Evolutionary conservation across 2,329 filamentous ascomycete species (phyloP).

Genomic region (Microdochium bolleyi): DNA sequence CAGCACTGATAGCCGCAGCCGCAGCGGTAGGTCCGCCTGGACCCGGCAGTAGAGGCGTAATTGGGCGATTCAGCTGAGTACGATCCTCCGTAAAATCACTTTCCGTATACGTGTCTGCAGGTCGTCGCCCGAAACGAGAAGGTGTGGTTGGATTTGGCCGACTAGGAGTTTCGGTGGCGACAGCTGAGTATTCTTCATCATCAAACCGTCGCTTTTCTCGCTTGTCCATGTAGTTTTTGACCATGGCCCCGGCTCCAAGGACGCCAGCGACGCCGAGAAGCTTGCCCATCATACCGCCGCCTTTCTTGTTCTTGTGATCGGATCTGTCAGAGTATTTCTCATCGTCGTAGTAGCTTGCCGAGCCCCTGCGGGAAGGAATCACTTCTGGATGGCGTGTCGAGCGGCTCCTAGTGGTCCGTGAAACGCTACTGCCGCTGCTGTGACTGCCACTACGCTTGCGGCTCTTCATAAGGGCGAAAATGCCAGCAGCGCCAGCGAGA

Average conservation of each 20-base stretch:
- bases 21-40: constrained; percentile 33
- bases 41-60: constrained; percentile 37
- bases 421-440: constrained; percentile 24
- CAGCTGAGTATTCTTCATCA: constrained; percentile 56
- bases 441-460: constrained; percentile 29
- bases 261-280: constrained; percentile 53
- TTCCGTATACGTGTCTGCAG: constrained; percentile 22
- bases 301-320: constrained; percentile 20
- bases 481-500: constrained; percentile 42
- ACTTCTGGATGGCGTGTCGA: constrained; percentile 31
- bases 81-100: constrained; percentile 40
- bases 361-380: constrained; percentile 41
- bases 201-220: constrained; percentile 34
- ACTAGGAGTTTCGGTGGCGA: constrained; percentile 53
- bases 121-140: constrained; percentile 18
- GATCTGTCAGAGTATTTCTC: constrained; percentile 56
- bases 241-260: constrained; percentile 54
- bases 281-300: constrained; percentile 52
- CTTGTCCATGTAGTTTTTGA: constrained; percentile 49
- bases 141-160: constrained; percentile 28
- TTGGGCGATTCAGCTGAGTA: constrained; percentile 17
- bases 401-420: constrained; percentile 23
- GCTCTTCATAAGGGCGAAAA: constrained; percentile 34
- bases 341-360: constrained; percentile 50
- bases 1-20: constrained; percentile 38